Percentiles rank a stretch among this genome's conserved stretches.
phyloP scores from a whole-genome alignment of 225 moss, liverwort and hornwort species.

The Marchantia polymorpha region DNA sequence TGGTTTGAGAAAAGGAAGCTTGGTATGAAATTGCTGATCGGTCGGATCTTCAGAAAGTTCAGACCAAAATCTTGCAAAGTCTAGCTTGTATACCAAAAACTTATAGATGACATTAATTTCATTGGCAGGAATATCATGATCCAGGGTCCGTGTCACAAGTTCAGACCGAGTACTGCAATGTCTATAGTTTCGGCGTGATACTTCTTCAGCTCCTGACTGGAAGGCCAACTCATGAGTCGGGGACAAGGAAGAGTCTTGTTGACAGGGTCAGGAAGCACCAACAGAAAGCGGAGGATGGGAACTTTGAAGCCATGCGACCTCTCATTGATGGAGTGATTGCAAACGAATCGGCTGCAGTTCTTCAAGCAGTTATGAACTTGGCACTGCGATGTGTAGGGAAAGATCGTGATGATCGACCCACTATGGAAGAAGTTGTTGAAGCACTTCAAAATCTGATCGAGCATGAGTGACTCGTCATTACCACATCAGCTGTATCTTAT shows the following conservation, averaged over 20 bases:
- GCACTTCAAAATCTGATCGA: not conserved
- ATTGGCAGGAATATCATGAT: slow-evolving; percentile 22
- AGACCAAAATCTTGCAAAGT: not conserved
- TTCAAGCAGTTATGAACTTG: not conserved
- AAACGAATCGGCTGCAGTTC: not conserved
- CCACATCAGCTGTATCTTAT: not conserved
- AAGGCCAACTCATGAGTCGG: not conserved
- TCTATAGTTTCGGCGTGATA: slow-evolving; percentile 27
- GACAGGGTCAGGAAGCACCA: not conserved
- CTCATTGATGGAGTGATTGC: not conserved
- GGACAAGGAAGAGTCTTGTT: slow-evolving; percentile 1
- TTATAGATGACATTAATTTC: not conserved
- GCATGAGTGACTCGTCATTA: not conserved
- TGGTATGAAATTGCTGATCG: not conserved
- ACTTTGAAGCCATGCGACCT: not conserved
- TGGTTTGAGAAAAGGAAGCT: not conserved
- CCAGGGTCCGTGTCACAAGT: slow-evolving; percentile 7
- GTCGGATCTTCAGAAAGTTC: not conserved
- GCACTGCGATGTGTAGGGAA: slow-evolving; percentile 2
- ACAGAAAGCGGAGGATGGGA: not conserved
- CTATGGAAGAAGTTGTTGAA: slow-evolving; percentile 17
- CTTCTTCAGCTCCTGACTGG: slow-evolving; percentile 23
- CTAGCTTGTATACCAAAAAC: not conserved
- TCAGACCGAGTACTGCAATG: slow-evolving; percentile 11
- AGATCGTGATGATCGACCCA: not conserved